Conservation (phyloP, 208 protist species). For the Acanthamoeba lenticulata region DNA sequence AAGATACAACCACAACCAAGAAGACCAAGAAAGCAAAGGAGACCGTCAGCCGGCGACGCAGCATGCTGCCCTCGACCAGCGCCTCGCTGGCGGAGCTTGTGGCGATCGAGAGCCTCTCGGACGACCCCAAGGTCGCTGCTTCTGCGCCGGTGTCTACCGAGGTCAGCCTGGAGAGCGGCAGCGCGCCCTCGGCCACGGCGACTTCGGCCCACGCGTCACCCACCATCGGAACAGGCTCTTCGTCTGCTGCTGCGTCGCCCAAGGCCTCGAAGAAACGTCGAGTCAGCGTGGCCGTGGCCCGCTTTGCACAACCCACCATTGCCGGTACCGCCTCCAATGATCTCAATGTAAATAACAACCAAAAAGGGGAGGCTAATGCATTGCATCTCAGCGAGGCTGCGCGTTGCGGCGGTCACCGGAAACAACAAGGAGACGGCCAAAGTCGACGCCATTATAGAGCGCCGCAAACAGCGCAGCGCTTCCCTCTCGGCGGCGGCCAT, state of each 20-base stretch:
- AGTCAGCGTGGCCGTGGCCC: background rate
- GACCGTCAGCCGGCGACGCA: background rate
- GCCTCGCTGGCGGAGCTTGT: background rate
- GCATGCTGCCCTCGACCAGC: constrained; percentile 9
- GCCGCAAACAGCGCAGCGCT: background rate
- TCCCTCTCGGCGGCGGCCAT: background rate
- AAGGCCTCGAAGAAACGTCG: background rate
- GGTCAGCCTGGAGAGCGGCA: background rate
- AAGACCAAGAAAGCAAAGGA: background rate
- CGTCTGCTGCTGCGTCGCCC: background rate
- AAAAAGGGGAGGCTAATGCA: too few species aligned
- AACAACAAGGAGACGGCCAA: background rate
- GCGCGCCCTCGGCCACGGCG: too few species aligned
- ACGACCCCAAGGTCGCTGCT: background rate
- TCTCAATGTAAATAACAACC: background rate
- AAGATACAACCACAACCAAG: background rate
- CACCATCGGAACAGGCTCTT: background rate
- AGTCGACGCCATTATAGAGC: background rate
- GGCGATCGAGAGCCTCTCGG: background rate
- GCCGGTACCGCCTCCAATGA: background rate
- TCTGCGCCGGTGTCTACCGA: background rate
- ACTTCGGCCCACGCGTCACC: background rate
- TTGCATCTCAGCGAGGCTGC: background rate
- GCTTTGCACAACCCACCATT: constrained; percentile 4
- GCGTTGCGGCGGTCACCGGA: background rate